Percentiles rank a stretch among this genome's conserved stretches.
Evolutionary conservation across 2,329 filamentous ascomycete species (phyloP).

Genomic region (Talaromyces rugulosus): DNA sequence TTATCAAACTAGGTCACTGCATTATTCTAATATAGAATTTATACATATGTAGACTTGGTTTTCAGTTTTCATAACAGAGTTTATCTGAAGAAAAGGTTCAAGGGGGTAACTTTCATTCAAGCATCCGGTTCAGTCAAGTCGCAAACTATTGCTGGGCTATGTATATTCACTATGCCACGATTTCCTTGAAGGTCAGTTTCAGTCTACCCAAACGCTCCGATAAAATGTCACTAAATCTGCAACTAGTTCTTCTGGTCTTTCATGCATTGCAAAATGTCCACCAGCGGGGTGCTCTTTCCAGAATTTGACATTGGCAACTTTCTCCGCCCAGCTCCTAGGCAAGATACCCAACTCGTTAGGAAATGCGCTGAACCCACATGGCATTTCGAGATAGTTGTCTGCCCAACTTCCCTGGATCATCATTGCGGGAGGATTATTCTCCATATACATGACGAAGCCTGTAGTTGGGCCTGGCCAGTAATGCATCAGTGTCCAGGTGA

Average conservation of each 20-base stretch:
- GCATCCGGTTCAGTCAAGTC: neutral
- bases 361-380: constrained; percentile 20
- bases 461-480: constrained; percentile 20
- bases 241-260: neutral
- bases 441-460: constrained; percentile 17
- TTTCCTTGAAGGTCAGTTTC: neutral
- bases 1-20: too few relatives aligned
- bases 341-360: constrained; percentile 18
- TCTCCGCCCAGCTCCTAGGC: constrained; percentile 19
- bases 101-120: neutral
- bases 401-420: constrained; percentile 13
- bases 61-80: too few relatives aligned
- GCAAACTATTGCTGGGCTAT: neutral
- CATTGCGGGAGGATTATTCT: constrained; percentile 5
- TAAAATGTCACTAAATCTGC: neutral
- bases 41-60: too few relatives aligned
- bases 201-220: neutral
- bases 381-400: constrained; percentile 14
- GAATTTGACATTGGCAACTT: constrained; percentile 18
- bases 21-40: too few relatives aligned
- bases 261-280: constrained; percentile 17
- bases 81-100: too few relatives aligned
- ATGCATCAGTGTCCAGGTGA: constrained; percentile 28
- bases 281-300: constrained; percentile 19
- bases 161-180: neutral